Conservation (phyloP, 169 alveolate genomes). For the Blepharisma undulans region DNA sequence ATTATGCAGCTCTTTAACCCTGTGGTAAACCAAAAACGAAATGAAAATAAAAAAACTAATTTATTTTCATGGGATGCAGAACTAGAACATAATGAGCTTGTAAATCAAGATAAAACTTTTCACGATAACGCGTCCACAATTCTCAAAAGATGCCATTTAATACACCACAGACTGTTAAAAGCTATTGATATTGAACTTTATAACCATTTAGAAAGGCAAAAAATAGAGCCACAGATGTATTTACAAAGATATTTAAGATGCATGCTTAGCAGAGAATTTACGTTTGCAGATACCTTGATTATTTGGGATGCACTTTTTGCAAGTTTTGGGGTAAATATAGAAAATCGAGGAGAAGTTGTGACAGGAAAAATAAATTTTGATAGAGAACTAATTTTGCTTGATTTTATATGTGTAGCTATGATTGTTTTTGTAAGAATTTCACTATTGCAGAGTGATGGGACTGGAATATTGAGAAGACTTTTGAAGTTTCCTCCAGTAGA, state of each 20-base stretch:
- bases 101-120: background rate
- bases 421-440: conserved; percentile 53
- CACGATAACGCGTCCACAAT: conserved; percentile 20
- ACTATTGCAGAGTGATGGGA: conserved; percentile 53
- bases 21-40: background rate
- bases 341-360: background rate
- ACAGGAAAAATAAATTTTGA: background rate
- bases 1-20: conserved; percentile 49
- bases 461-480: conserved; percentile 63
- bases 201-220: conserved; percentile 65
- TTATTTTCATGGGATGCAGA: conserved; percentile 52
- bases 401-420: conserved; percentile 62
- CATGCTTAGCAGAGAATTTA: conserved; percentile 80
- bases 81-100: background rate
- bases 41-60: conserved; percentile 41
- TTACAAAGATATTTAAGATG: conserved; percentile 73
- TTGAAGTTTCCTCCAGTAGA: conserved; percentile 73
- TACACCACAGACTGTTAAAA: conserved; percentile 48
- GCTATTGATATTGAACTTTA: conserved; percentile 75
- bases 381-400: conserved; percentile 37
- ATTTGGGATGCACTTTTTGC: conserved; percentile 85
- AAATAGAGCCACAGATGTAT: conserved; percentile 76
- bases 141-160: conserved; percentile 26
- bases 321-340: background rate
- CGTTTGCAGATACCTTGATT: conserved; percentile 64